Evolutionary conservation across 179 eudicot genomes (phyloP).

Genomic region (Vitellaria paradoxa): DNA sequence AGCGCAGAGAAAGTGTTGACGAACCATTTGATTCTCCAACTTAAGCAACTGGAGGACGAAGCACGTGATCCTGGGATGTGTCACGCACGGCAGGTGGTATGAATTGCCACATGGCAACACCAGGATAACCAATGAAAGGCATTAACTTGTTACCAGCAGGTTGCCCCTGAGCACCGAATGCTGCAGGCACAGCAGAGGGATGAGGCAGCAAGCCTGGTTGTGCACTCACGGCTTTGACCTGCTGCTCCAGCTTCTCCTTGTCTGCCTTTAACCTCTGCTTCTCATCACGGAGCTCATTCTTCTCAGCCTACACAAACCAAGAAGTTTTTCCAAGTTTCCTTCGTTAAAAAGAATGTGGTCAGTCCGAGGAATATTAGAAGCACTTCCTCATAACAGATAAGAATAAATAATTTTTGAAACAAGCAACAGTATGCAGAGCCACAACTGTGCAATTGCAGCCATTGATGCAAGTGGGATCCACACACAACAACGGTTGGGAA

Average conservation of each 20-base stretch:
- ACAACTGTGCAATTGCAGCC: no score
- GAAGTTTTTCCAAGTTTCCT: neutral
- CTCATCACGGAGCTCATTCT: slow-evolving; percentile 35
- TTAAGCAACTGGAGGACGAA: slow-evolving; percentile 34
- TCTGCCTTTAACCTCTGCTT: slow-evolving; percentile 31
- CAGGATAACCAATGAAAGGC: slow-evolving; percentile 31
- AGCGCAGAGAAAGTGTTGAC: neutral
- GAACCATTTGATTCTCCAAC: neutral
- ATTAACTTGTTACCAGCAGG: slow-evolving; percentile 26
- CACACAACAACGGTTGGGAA: no score
- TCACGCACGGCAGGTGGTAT: slow-evolving; percentile 31
- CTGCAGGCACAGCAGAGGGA: slow-evolving; percentile 21
- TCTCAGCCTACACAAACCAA: slow-evolving; percentile 24
- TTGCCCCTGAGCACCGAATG: slow-evolving; percentile 29
- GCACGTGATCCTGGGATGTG: slow-evolving; percentile 33
- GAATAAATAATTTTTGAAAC: neutral
- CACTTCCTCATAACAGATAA: neutral
- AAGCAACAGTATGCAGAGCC: no score
- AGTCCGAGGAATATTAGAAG: neutral
- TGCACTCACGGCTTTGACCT: slow-evolving; percentile 21
- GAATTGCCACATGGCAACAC: slow-evolving; percentile 35
- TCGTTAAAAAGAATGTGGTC: neutral
- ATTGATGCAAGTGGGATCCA: no score
- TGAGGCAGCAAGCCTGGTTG: slow-evolving; percentile 29
- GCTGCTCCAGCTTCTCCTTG: slow-evolving; percentile 34